Conservation (phyloP, 768 basidiomycete species). For the Collybia sp. region DNA sequence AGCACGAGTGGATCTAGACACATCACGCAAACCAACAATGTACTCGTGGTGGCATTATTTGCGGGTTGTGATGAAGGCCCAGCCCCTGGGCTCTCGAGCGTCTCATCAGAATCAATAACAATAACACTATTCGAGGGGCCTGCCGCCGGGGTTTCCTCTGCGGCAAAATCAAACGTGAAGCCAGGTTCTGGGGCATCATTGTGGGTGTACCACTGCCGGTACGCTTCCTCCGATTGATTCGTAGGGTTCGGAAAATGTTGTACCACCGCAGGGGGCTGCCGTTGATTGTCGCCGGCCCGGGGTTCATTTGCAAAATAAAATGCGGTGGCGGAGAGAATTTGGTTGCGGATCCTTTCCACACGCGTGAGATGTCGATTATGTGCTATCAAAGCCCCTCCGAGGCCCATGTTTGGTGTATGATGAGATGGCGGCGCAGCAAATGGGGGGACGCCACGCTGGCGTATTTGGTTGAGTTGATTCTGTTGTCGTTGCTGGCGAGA, state of each 20-base stretch:
- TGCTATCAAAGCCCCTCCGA: slow-evolving; percentile 62
- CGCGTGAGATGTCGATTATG: slow-evolving; percentile 20
- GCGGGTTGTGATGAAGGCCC: slow-evolving; percentile 5
- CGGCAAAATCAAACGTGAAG: slow-evolving; percentile 65
- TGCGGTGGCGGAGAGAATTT: slow-evolving; percentile 10
- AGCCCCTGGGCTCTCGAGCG: slow-evolving; percentile 8
- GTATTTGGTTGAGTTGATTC: slow-evolving; percentile 20
- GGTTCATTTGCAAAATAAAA: slow-evolving; percentile 8
- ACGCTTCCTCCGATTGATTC: slow-evolving; percentile 15
- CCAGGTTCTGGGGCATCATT: slow-evolving; percentile 50
- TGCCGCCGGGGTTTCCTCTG: slow-evolving; percentile 24
- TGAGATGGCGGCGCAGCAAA: slow-evolving; percentile 42
- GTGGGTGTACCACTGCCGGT: slow-evolving; percentile 63
- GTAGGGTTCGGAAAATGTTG: slow-evolving; percentile 3
- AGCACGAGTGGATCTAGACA: slow-evolving; percentile 65
- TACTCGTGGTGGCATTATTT: slow-evolving; percentile 21
- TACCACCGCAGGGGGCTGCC: background rate
- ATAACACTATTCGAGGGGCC: slow-evolving; percentile 22
- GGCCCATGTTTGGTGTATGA: slow-evolving; percentile 54
- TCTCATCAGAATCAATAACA: slow-evolving; percentile 39
- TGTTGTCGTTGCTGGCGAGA: slow-evolving; percentile 4
- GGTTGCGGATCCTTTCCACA: slow-evolving; percentile 1
- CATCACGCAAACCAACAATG: slow-evolving; percentile 59
- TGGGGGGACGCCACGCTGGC: slow-evolving; percentile 14
- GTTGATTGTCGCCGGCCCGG: slow-evolving; percentile 4